Evolutionary conservation across 148 eudicot genomes (phyloP), one percentile per base, ranked within the genome.

Genomic region (Nepenthes gracilis): DNA sequence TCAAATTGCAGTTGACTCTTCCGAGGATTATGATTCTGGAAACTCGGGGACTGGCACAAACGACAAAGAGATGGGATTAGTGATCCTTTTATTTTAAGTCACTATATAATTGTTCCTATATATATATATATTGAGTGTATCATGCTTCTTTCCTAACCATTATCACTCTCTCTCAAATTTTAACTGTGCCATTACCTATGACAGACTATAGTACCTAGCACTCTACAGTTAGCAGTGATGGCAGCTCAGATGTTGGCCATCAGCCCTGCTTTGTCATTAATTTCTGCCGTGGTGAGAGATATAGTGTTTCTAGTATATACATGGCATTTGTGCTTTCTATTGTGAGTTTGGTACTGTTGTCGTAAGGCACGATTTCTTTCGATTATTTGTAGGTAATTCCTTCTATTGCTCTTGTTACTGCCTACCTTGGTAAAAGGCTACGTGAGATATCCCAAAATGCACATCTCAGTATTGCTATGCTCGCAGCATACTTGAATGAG

Each of bases 401-500:
- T 6, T 76, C 68, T 40, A 81, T 93, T 79, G 84, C 84, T 62
- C 68, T 86, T 64, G 76, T 75, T 56, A 74, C 70, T 68, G 78
- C 81, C 48, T 76, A 73, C 57, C 87, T 93, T 57, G 99, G 99
- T 55, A 72, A 86, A 64, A 78, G 85, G 77, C 96, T 88, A 76
- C 96, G 75, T 51, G 61, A 60, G 64, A 76, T 93, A 67, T 93
- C 99, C 23, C 84, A 78, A 71, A 64, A 70, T 72, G 89, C 96
- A 36, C 77, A 84, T 75, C 70, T 84, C 64, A 86, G 87, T 64
- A 61, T 75, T 72, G 95, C 96, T 67, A 81, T 86, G 67, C 77
- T 93, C 63, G 84, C 96, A 14, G 71, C 99, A 57, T 89, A 93
- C 77, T 74, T 93, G 61, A 93, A 93, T 62, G 99, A 88, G 95